Percentiles rank a stretch among this genome's conserved stretches.
phyloP scores from a whole-genome alignment of 768 basidiomycete species.

The Mycena leptocephala region DNA sequence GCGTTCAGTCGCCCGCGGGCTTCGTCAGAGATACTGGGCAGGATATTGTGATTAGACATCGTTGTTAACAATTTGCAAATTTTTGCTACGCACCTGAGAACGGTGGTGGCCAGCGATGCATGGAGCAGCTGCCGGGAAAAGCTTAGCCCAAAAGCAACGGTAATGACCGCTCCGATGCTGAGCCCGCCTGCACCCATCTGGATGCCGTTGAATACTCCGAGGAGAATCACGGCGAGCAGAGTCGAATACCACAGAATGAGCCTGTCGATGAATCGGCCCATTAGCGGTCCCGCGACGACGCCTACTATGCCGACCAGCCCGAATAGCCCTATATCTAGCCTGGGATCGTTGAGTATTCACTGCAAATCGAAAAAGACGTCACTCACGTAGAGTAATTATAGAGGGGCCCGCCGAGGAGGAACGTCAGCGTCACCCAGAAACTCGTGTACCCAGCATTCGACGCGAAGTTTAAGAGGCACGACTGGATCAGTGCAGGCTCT shows the following conservation, averaged over 20 bases:
- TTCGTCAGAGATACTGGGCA: conserved; percentile 48
- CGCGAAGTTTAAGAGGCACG: conserved; percentile 72
- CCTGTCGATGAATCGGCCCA: conserved; percentile 80
- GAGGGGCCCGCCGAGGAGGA: conserved; percentile 83
- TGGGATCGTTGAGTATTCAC: conserved; percentile 35
- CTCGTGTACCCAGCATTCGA: conserved; percentile 73
- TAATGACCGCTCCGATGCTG: conserved; percentile 78
- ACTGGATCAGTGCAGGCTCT: conserved; percentile 85
- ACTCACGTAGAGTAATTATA: conserved; percentile 84
- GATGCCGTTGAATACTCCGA: conserved; percentile 70
- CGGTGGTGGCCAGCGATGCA: conserved; percentile 73
- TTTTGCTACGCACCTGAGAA: conserved; percentile 72
- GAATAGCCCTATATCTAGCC: conserved; percentile 78
- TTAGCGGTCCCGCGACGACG: conserved; percentile 77
- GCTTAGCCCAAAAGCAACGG: conserved; percentile 80
- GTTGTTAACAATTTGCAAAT: too few species aligned
- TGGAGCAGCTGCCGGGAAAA: conserved; percentile 81
- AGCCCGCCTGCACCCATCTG: conserved; percentile 81
- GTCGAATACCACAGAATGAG: conserved; percentile 86
- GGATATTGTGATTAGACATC: too few species aligned
- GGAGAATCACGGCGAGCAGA: conserved; percentile 66
- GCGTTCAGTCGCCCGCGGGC: conserved; percentile 86
- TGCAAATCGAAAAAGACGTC: background rate
- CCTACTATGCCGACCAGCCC: conserved; percentile 83
- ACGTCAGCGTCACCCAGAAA: conserved; percentile 87